Conservation (phyloP, 352 stramenopile genomes). For the Phytophthora sojae region DNA sequence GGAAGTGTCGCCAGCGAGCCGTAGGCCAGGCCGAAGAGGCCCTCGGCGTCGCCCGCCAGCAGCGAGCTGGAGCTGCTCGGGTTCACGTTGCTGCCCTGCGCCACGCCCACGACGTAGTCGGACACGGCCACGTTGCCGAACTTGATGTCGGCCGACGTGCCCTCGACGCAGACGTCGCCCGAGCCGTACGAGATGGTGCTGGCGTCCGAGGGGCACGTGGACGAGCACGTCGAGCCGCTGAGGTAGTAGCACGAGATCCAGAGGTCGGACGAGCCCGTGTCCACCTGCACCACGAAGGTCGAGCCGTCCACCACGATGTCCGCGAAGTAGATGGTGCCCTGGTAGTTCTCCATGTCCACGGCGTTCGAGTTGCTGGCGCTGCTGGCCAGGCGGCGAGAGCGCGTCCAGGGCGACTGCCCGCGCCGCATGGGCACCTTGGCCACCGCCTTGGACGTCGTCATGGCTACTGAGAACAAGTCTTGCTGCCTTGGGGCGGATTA, state of each 20-base stretch:
- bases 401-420: constrained; percentile 12
- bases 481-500: background rate
- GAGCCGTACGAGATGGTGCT: constrained; percentile 72
- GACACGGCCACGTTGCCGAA: constrained; percentile 55
- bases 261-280: constrained; percentile 83
- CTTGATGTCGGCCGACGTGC: constrained; percentile 41
- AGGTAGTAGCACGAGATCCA: constrained; percentile 80
- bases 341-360: constrained; percentile 60
- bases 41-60: constrained; percentile 57
- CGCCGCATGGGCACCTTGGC: constrained; percentile 31
- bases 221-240: constrained; percentile 43
- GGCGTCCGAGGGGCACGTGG: constrained; percentile 47
- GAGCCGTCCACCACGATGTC: constrained; percentile 53
- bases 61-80: constrained; percentile 44
- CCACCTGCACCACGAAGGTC: constrained; percentile 63
- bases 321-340: constrained; percentile 72
- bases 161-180: constrained; percentile 69
- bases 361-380: constrained; percentile 42
- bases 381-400: constrained; percentile 37
- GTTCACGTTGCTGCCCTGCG: constrained; percentile 57
- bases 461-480: background rate
- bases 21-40: constrained; percentile 76
- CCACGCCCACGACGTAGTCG: constrained; percentile 68
- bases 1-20: constrained; percentile 54
- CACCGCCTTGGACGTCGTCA: constrained; percentile 13